Evolutionary conservation across 331 rosid species (phyloP).

Genomic region (Acacia concinna): DNA sequence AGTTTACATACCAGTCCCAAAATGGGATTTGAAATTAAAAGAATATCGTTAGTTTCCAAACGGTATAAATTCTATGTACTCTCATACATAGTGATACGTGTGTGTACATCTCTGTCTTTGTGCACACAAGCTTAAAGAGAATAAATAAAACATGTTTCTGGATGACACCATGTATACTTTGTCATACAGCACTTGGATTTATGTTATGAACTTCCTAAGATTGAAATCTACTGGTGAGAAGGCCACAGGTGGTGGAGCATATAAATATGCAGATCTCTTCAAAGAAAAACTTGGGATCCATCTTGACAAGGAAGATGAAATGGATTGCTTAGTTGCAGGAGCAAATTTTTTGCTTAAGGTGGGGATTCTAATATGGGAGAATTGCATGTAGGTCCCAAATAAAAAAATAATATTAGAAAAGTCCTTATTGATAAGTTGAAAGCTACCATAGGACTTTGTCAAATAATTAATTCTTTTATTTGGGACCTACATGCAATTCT

Average conservation of each 20-base stretch:
- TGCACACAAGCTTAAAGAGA: slow-evolving; percentile 12
- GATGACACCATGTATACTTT: slow-evolving; percentile 18
- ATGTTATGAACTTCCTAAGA: slow-evolving; percentile 36
- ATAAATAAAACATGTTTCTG: not conserved
- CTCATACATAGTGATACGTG: not conserved
- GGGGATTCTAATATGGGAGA: no score
- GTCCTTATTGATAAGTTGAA: no score
- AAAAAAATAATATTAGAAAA: no score
- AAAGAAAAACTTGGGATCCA: slow-evolving; percentile 70
- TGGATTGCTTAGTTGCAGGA: slow-evolving; percentile 96
- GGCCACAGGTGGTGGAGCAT: slow-evolving; percentile 60
- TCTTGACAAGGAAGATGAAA: slow-evolving; percentile 96
- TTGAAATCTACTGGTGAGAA: slow-evolving; percentile 47
- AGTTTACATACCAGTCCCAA: slow-evolving; percentile 3
- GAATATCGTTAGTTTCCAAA: slow-evolving; percentile 11
- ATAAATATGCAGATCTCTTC: slow-evolving; percentile 51
- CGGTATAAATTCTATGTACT: not conserved
- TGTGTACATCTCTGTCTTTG: not conserved
- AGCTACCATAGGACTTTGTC: no score
- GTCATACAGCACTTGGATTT: slow-evolving; percentile 30
- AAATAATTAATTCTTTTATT: no score
- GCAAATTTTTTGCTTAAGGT: slow-evolving; percentile 98
- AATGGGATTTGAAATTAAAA: slow-evolving; percentile 27
- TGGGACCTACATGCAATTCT: no score
- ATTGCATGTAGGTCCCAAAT: no score